Base-by-base conservation (phyloP, 257 asterid genomes). In the Gentiana straminea region DNA sequence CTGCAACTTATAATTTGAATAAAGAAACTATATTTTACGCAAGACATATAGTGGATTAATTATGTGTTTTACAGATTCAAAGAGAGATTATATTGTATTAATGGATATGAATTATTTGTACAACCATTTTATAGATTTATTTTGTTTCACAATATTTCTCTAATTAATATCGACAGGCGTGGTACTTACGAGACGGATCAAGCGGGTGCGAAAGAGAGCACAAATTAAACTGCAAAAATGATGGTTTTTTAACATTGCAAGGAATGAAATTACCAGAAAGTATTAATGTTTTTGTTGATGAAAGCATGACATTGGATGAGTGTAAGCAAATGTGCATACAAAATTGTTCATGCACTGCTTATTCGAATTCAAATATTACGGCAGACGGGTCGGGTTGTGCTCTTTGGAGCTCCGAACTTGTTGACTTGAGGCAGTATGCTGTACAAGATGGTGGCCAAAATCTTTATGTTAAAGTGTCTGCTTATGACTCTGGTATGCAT, bases 341-440 rank as follows among this genome's bases (percentile, higher is more conserved):
- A 3, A 80, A 92, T 59, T 88, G 95, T 63, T 70, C 84, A 12
- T 92, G 98, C 52, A 63, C 35, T 64, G 98, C 82, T 0, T 92
- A 81, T 38, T 49, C 94, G 0, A 75, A 66, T 51, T 72, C 83
- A 0, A 76, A 87, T 58, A 67, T 91, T 7, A 64, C 65, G 9
- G 68, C 60, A 5, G 81, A 68, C 9, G 95, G 90, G 0, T 66
- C 74, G 33, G 98, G 98, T 7, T 92, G 98, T 54, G 94, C 73
- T 1, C 59, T 80, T 57, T 92, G 98, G 98, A 58, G 75, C 48
- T 50, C 50, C 35, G 87, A 80, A 52, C 77, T 92, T 34, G 54
- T 83, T 44, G 98, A 92, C 33, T 73, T 92, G 93, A 46, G 97
- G 77, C 96, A 78, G 76, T 92, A 77, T 57, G 79, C 95, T 57